Evolutionary conservation across 2,329 filamentous ascomycete genomes (phyloP).

Genomic region (Neofusicoccum sp.): DNA sequence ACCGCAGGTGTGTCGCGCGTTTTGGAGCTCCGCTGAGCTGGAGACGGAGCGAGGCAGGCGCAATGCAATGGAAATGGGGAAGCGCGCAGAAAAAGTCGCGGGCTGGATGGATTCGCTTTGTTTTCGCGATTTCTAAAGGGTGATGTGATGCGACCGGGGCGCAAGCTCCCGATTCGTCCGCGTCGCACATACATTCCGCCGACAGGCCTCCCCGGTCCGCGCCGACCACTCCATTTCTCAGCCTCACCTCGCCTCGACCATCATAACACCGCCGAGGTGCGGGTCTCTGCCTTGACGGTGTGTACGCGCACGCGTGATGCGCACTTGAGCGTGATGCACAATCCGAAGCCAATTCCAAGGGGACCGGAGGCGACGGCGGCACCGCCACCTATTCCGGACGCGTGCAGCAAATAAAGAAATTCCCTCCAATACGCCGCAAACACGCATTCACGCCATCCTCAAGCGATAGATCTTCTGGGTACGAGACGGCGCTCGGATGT

Average conservation of each 20-base stretch:
- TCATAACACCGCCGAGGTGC: not conserved
- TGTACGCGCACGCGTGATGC: not conserved
- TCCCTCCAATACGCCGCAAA: not conserved
- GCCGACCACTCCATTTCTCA: not conserved
- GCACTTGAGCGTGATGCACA: not conserved
- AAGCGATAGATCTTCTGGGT: not conserved
- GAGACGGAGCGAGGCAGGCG: not conserved
- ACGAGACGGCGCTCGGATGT: constrained; percentile 5
- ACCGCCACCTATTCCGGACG: not conserved
- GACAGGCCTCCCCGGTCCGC: not conserved
- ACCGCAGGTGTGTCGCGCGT: not conserved
- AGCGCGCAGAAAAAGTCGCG: constrained; percentile 4
- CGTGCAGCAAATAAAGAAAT: not conserved
- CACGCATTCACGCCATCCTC: constrained; percentile 14
- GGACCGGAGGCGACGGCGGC: not conserved
- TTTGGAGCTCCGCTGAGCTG: not conserved
- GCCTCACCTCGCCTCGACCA: too few relatives aligned
- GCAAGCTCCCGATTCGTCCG: not conserved
- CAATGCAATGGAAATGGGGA: not conserved
- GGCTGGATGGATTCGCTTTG: constrained; percentile 13
- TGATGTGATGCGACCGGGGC: constrained; percentile 20
- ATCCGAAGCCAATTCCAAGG: not conserved
- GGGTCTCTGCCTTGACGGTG: not conserved
- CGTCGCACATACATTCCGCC: constrained; percentile 10
- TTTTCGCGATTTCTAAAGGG: constrained; percentile 10